Evolutionary conservation across 495 filamentous ascomycete genomes (phyloP), one percentile per base, ranked within the genome.

Genomic region (Hypoxylon subgilvum): DNA sequence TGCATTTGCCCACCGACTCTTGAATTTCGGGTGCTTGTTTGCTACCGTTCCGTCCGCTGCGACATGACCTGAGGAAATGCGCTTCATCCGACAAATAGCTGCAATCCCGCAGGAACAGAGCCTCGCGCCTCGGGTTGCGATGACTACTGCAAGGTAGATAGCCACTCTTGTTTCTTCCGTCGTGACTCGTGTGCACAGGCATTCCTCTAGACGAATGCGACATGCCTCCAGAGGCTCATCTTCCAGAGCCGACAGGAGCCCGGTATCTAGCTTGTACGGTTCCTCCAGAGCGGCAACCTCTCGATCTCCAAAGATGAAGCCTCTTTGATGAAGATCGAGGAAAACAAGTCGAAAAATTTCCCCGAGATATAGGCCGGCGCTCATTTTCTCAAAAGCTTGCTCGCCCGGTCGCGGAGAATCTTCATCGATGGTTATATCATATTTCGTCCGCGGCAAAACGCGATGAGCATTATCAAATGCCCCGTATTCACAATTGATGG

Each of bases 401-500:
- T 92, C 88, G 50, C 87, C 88, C 12, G 89, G 89, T 8, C 89
- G 86, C 6, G 89, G 89, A 2, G 88, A 91, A 63, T 88, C 84
- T 54, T 89, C 83, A 78, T 92, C 89, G 64, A 92, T 87, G 65
- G 88, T 82, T 59, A 86, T 76, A 70, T 92, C 89, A 65, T 79
- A 79, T 55, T 80, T 81, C 30, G 89, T 92, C 34, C 86, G 84
- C 12, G 90, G 90, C 13, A 94, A 85, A 42, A 93, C 84, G 38
- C 84, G 73, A 70, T 90, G 86, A 70, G 92, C 88, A 69, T 92
- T 92, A 71, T 94, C 90, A 66, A 94, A 94, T 28, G 90, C 90
- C 35, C 90, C 90, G 72, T 87, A 93, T 74, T 94, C 90, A 78
- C 90, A 93, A 75, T 94, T 94, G 74, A 94, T 94, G 28, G 88